Evolutionary conservation across 768 basidiomycete genomes (phyloP).

Genomic region (Omphalotus guepiniiformis): DNA sequence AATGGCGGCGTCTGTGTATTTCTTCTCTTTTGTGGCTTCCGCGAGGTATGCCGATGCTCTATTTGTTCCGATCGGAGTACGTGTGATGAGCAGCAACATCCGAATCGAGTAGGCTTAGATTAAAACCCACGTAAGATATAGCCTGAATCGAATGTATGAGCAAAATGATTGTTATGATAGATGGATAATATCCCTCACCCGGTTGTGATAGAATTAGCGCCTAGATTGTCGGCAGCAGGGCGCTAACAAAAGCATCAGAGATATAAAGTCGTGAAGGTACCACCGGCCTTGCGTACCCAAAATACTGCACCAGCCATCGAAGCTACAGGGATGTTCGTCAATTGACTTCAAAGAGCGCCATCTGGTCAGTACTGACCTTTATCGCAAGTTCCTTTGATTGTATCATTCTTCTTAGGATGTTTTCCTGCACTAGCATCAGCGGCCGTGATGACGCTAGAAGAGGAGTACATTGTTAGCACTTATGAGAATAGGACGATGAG

Average conservation of each 20-base stretch:
- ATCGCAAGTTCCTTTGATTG: constrained; percentile 39
- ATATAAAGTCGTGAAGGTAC: neutral
- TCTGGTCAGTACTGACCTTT: constrained; percentile 29
- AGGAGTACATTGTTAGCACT: constrained; percentile 14
- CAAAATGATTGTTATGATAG: neutral
- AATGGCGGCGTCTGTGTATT: constrained; percentile 43
- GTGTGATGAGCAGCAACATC: neutral
- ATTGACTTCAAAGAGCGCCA: neutral
- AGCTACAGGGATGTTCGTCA: constrained; percentile 19
- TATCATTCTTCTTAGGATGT: constrained; percentile 38
- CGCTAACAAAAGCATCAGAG: constrained; percentile 26
- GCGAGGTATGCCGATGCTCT: constrained; percentile 49
- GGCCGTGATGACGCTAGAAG: constrained; percentile 38
- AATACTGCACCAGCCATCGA: constrained; percentile 55
- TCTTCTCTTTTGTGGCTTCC: constrained; percentile 39
- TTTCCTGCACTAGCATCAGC: constrained; percentile 32
- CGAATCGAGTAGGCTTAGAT: constrained; percentile 33
- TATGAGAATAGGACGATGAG: neutral
- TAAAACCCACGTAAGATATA: constrained; percentile 14
- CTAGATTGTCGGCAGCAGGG: constrained; percentile 36
- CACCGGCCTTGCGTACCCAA: constrained; percentile 32
- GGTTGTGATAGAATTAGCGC: constrained; percentile 48
- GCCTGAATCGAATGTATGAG: constrained; percentile 20
- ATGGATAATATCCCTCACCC: constrained; percentile 30
- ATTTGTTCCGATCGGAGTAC: neutral